A percentile compares a stretch with the other conserved stretches of the same genome.
Evolutionary conservation across 352 stramenopile species (phyloP).

Genomic region (Globisporangium camurandrum): DNA sequence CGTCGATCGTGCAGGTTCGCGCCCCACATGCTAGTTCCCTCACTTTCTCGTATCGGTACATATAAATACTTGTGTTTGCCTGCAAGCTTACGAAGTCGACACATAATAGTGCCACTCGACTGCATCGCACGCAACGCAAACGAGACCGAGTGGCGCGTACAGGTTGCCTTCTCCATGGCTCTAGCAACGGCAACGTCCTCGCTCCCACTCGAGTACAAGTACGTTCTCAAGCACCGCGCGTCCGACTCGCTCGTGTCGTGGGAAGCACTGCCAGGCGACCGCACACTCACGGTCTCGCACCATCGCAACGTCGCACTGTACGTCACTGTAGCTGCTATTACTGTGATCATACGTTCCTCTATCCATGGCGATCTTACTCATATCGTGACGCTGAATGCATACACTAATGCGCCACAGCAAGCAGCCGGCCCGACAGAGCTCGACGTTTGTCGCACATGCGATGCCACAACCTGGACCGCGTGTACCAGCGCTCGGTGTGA

Average conservation of each 20-base stretch:
- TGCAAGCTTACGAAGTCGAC: too few relatives aligned
- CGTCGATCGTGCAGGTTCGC: constrained; percentile 35
- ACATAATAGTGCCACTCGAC: constrained; percentile 52
- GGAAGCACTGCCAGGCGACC: constrained; percentile 66
- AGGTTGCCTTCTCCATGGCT: constrained; percentile 32
- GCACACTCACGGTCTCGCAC: constrained; percentile 37
- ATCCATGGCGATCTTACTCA: not conserved
- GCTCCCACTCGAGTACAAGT: constrained; percentile 72
- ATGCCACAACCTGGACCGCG: constrained; percentile 36
- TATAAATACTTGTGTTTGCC: too few relatives aligned
- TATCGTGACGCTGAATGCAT: not conserved
- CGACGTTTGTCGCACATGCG: constrained; percentile 30
- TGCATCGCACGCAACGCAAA: constrained; percentile 15
- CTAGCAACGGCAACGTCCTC: not conserved
- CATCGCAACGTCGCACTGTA: constrained; percentile 51
- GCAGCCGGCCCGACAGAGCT: constrained; percentile 41
- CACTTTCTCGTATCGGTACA: too few relatives aligned
- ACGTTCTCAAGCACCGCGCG: constrained; percentile 37
- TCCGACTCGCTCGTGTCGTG: constrained; percentile 46
- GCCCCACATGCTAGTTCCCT: too few relatives aligned
- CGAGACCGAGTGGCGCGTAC: constrained; percentile 34
- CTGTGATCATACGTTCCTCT: not conserved
- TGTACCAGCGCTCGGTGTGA: constrained; percentile 40
- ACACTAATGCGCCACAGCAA: constrained; percentile 9
- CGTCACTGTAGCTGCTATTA: constrained; percentile 8